Evolutionary conservation across 441 rosid species (phyloP).

Genomic region (Mallotus japonicus): DNA sequence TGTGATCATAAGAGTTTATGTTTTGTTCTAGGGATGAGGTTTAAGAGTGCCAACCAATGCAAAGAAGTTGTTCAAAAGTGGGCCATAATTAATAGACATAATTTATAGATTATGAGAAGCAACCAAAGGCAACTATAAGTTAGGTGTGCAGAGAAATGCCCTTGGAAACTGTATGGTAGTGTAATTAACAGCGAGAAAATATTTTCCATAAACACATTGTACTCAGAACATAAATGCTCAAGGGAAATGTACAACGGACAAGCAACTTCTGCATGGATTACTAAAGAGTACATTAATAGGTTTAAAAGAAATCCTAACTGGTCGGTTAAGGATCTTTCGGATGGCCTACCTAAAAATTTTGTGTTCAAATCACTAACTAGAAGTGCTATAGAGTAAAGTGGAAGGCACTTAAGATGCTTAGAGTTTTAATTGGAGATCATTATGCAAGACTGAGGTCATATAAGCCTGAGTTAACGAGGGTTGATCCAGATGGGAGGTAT

Average conservation of each 20-base stretch:
- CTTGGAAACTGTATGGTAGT: background rate
- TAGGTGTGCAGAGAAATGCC: background rate
- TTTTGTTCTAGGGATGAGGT: background rate
- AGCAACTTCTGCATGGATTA: background rate
- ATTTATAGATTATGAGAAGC: background rate
- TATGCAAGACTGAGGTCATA: background rate
- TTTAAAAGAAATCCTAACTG: background rate
- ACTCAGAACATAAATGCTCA: background rate
- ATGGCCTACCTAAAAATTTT: background rate
- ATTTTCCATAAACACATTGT: background rate
- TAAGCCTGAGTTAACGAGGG: background rate
- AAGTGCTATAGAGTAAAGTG: background rate
- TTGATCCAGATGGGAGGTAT: background rate
- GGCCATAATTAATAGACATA: background rate
- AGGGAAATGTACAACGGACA: background rate
- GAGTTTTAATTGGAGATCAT: background rate
- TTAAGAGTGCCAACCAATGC: background rate
- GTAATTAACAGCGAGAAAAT: background rate
- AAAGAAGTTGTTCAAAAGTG: background rate
- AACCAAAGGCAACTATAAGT: background rate
- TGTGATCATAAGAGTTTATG: background rate
- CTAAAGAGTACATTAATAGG: background rate
- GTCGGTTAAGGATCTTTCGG: background rate
- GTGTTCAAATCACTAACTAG: fast-evolving
- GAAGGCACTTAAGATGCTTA: background rate